These are phyloP conservation scores for Graphiopsis chlorocephala DNA, from an alignment of 2,329 filamentous ascomycete species.

Conservation along the genomic window DNA sequence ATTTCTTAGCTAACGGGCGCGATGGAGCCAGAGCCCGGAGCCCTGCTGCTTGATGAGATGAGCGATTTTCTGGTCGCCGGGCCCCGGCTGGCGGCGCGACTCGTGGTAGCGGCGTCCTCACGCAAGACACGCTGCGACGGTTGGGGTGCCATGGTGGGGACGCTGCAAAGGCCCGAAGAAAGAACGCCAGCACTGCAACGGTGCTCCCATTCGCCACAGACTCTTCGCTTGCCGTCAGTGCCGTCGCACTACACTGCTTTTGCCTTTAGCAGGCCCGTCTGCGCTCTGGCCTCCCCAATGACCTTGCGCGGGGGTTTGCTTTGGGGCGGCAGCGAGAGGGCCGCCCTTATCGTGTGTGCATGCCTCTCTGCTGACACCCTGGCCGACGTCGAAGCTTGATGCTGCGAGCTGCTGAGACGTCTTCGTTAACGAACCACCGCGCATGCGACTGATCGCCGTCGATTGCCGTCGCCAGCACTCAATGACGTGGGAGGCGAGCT, in stretches of 20 bases:
- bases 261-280: not conserved
- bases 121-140: constrained; percentile 16
- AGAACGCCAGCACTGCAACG: not conserved
- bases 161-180: constrained; percentile 11
- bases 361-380: constrained; percentile 2
- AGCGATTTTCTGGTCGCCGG: constrained; percentile 18
- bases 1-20: constrained; percentile 17
- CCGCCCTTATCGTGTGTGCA: constrained; percentile 10
- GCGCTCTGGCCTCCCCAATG: constrained; percentile 5
- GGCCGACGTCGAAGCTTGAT: constrained; percentile 8
- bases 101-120: constrained; percentile 13
- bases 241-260: not conserved
- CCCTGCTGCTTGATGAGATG: constrained; percentile 6
- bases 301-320: constrained; percentile 5
- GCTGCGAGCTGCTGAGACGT: constrained; percentile 1
- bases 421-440: not conserved
- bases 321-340: not conserved
- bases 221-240: not conserved
- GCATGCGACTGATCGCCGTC: constrained; percentile 1
- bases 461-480: constrained; percentile 2
- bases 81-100: constrained; percentile 14
- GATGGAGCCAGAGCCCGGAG: constrained; percentile 4
- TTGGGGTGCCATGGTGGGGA: constrained; percentile 13
- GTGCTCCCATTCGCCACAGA: not conserved
- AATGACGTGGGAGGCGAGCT: constrained; percentile 14